Evolutionary conservation across 345 rosid species (phyloP), one percentile per base, ranked within the genome.

Genomic region (Rhizophora mangle): DNA sequence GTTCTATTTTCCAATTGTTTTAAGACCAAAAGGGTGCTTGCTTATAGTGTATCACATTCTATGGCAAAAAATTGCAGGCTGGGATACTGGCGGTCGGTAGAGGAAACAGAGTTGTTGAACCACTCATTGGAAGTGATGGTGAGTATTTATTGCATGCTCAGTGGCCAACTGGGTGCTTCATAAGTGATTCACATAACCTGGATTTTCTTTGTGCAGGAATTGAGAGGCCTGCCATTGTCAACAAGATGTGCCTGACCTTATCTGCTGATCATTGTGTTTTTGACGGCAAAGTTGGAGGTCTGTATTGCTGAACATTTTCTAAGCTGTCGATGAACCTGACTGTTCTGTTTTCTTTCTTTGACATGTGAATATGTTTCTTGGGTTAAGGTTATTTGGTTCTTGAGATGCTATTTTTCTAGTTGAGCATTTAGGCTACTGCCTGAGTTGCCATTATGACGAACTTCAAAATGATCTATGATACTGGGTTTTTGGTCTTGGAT

Each of bases 31-130:
- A 13, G 19, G 49, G 49, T 60, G 51, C 18, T 62, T 4, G 56
- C 21, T 37, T 60, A 22, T 18, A 6, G 46, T 62, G 43, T 74
- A 24, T 56, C 29, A 56, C 29, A 56, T 56, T 56, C 31, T 56
- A 24, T 16, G 15, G 49, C 1, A 43, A 43, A 43, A 43, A 11
- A 43, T 43, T 24, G 60, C 88, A 95, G 97, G 84, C 96, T 64
- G 96, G 96, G 72, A 95, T 95, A 78, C 97, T 95, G 73, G 96
- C 97, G 61, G 82, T 95, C 61, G 97, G 97, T 67, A 85, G 97
- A 78, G 97, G 99, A 78, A 95, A 89, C 74, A 84, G 83, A 82
- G 89, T 89, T 52, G 96, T 95, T 58, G 93, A 91, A 80, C 84
- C 93, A 56, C 74, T 83, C 16, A 72, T 76, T 31, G 90, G 93